Evolutionary conservation across 2,329 filamentous ascomycete species (phyloP).

Genomic region (Aspergillus sp.): DNA sequence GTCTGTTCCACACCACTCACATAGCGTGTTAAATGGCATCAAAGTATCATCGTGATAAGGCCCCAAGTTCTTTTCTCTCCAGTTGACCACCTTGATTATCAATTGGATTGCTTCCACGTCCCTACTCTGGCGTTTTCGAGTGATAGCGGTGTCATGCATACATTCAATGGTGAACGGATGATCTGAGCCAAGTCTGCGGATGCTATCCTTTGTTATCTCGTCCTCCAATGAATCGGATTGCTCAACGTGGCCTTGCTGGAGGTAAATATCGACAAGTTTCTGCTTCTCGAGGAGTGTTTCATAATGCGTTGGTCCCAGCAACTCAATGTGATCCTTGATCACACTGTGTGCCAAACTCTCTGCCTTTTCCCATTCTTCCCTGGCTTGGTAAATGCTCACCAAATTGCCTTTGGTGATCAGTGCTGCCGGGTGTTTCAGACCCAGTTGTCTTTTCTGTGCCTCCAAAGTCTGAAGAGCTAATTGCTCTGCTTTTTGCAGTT

Average conservation of each 20-base stretch:
- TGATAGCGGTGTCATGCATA: slow-evolving; percentile 1
- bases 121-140: slow-evolving; percentile 2
- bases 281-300: background rate
- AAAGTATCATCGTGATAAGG: slow-evolving; percentile 7
- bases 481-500: slow-evolving; percentile 19
- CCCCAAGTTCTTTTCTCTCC: slow-evolving; percentile 3
- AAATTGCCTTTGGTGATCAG: slow-evolving; percentile 37
- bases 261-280: slow-evolving; percentile 1
- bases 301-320: background rate
- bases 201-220: slow-evolving; percentile 6
- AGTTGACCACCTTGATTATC: slow-evolving; percentile 2
- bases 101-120: slow-evolving; percentile 5
- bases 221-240: slow-evolving; percentile 5
- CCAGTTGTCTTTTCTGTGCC: slow-evolving; percentile 6
- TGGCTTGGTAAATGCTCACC: background rate
- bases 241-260: background rate
- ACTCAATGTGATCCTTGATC: background rate
- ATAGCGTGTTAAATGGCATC: slow-evolving; percentile 2
- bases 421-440: slow-evolving; percentile 7
- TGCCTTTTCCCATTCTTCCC: slow-evolving; percentile 1
- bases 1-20: slow-evolving; percentile 6
- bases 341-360: background rate
- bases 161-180: slow-evolving; percentile 7
- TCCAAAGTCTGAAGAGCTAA: slow-evolving; percentile 9
- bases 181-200: slow-evolving; percentile 6